A percentile compares a stretch with the other conserved stretches of the same genome.
Conservation (phyloP, 495 filamentous ascomycete genomes). For the Penicillium arizonense region DNA sequence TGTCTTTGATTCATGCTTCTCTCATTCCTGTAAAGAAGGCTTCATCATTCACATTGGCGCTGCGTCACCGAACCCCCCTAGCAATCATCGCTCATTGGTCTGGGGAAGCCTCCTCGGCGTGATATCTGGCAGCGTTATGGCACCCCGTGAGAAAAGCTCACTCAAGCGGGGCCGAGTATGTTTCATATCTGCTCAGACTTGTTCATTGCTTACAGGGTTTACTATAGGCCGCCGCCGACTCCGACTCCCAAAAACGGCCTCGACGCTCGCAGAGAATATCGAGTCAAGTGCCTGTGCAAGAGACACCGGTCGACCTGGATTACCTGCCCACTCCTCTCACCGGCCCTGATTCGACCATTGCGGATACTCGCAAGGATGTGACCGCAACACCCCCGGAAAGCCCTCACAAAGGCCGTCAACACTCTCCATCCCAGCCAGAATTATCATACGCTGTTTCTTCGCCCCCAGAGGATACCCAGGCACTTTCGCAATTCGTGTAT, state of each 20-base stretch:
- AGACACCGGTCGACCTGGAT: slow-evolving; percentile 59
- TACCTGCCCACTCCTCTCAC: slow-evolving; percentile 86
- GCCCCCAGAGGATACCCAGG: slow-evolving; percentile 63
- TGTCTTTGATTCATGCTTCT: background rate
- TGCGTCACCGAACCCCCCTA: background rate
- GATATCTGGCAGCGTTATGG: slow-evolving; percentile 33
- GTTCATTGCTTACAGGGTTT: slow-evolving; percentile 13
- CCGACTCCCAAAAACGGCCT: slow-evolving; percentile 47
- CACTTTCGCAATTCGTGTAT: slow-evolving; percentile 74
- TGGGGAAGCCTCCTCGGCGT: slow-evolving; percentile 11
- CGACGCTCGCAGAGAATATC: slow-evolving; percentile 52
- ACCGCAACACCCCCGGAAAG: slow-evolving; percentile 71
- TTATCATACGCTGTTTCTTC: slow-evolving; percentile 67
- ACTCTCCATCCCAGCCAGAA: slow-evolving; percentile 53
- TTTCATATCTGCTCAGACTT: background rate
- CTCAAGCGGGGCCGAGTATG: slow-evolving; percentile 52
- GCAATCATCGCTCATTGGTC: slow-evolving; percentile 16
- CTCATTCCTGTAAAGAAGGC: background rate
- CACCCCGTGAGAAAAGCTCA: slow-evolving; percentile 52
- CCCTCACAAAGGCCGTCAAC: slow-evolving; percentile 54
- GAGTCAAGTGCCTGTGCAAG: slow-evolving; percentile 52
- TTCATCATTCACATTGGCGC: background rate
- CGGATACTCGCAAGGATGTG: slow-evolving; percentile 63
- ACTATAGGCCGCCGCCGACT: slow-evolving; percentile 36
- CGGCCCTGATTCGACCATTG: slow-evolving; percentile 60